Base-by-base conservation (phyloP, 495 filamentous ascomycete genomes). In the Neurospora sp. region DNA sequence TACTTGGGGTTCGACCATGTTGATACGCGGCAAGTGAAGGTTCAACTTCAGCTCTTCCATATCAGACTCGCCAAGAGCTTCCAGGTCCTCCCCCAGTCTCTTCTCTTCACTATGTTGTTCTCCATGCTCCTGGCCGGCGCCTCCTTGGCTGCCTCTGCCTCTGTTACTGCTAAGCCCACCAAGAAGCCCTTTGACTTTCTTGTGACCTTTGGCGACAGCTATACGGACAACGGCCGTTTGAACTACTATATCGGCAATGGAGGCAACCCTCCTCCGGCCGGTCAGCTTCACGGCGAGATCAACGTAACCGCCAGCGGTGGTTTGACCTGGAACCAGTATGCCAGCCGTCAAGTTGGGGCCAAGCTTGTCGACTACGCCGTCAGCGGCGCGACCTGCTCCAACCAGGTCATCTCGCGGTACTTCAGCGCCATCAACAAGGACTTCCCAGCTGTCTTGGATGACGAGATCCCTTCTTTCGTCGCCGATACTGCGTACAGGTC, bases 331-430 rank as follows among this genome's bases (percentile, higher is more conserved):
- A 81, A 86, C 18, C 87, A 91, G 73, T 90, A 85, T 74, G 91
- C 88, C 22, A 80, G 85, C 31, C 77, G 86, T 69, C 83, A 85
- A 53, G 84, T 87, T n/a, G 82, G 84, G 5, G 84, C 85, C 44
- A 89, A 80, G 40, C 86, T 90, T n/a, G 89, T 89, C 82, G 89
- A 93, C 80, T 94, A 93, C 78, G 91, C 92, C 69, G 88, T 93
- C 70, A 79, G 79, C 71, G 91, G 91, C 31, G 92, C 91, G 18
- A 87, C 87, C 9, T 94, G 91, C 79, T 90, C 89, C 70, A 92
- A 92, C 82, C 77, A 87, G 40, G 84, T 92, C 75, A 86, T 89
- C 22, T 83, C 85, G 40, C 85, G 89, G 1, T 81, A 75, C 68
- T 82, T 87, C 75, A 42, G 80, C n/a, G 6, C 68, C 40, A 88